Base-by-base conservation (phyloP, 73 alveolate genomes). In the Paramecium tetraurelia region DNA sequence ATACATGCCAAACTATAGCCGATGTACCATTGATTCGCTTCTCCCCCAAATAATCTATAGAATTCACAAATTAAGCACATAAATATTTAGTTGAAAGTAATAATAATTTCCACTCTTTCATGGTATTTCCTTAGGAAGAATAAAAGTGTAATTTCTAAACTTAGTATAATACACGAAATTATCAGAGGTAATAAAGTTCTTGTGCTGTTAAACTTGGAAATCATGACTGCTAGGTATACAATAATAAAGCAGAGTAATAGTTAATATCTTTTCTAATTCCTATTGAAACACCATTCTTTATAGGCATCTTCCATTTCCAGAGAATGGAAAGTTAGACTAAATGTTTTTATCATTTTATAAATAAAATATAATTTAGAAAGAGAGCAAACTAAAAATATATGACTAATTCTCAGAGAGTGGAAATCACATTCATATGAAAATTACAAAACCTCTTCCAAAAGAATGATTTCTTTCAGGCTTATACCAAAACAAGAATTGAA, bases 341-440 rank as follows among this genome's bases (percentile, higher is more conserved):
- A 18, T 3, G 22, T 75, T 75, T 75, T 75, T 38, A 75, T 75
- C 87, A 75, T 75, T 75, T 53, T 53, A 53, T 53, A 53, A 53
- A 53, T 53, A n/a, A 50, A 53, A 53, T 53, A 53, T 48, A 48
- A 48, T 48, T 48, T 48, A 48, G 1, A 1, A n/a, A 16, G 59
- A 40, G 48, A 40, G 1, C 14, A 40, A 40, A 7, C 16, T 40
- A 40, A 40, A 38, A 40, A 40, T 40, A 40, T 40, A 40, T 40
- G 48, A 1, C 14, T 8, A 0, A 7, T 40, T 40, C 8, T 40
- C 0, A 40, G 4, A 40, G 12, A 40, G 10, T 7, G 48, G 14
- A 40, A 7, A 3, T 40, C 16, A 40, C 8, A 0, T 7, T 12
- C 1, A 40, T 0, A 40, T 0, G 48, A 40, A 40, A 40, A 40